Base-by-base conservation (phyloP, 176 grass and related monocot species). In the Dactylis glomerata region DNA sequence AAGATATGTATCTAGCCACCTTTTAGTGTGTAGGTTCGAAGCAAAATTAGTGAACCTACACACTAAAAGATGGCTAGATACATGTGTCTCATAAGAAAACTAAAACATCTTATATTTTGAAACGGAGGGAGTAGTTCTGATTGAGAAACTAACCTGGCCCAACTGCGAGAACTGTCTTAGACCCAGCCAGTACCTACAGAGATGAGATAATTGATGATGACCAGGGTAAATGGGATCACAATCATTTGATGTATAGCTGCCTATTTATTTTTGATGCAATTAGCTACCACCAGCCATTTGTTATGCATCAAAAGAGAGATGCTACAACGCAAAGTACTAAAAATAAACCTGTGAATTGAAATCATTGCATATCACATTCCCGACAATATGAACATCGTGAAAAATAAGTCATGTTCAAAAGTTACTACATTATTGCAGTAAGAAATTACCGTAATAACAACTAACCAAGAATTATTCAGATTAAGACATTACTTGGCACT, bases 101-200 rank as follows among this genome's bases (percentile, higher is more conserved):
- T n/a, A n/a, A n/a, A n/a, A n/a, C n/a, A n/a, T n/a, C n/a, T n/a
- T n/a, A n/a, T n/a, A n/a, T n/a, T n/a, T n/a, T n/a, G n/a, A n/a
- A n/a, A n/a, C n/a, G n/a, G n/a, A n/a, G n/a, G n/a, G n/a, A n/a
- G n/a, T n/a, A 36, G 30, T 63, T 84, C 32, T 75, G 38, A 37
- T 1, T 72, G 28, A 80, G 68, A 55, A 88, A 77, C 66, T 66
- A 63, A 97, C 96, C 96, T 93, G 96, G 93, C 31, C 96, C 96
- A 81, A 98, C 88, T 73, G 96, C 96, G 79, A 98, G 96, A 83
- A 98, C 93, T 13, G 96, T 98, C 85, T 81, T 95, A 22, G 96
- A 98, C 66, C 96, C 96, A 89, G 96, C 85, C 87, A 66, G 26
- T 34, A 98, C 91, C 96, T 98, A 90, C 86, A 81, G 63, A 37